phyloP scores from a whole-genome alignment of 1,284 basidiomycete species.

The Fomitopsis pinicola region DNA sequence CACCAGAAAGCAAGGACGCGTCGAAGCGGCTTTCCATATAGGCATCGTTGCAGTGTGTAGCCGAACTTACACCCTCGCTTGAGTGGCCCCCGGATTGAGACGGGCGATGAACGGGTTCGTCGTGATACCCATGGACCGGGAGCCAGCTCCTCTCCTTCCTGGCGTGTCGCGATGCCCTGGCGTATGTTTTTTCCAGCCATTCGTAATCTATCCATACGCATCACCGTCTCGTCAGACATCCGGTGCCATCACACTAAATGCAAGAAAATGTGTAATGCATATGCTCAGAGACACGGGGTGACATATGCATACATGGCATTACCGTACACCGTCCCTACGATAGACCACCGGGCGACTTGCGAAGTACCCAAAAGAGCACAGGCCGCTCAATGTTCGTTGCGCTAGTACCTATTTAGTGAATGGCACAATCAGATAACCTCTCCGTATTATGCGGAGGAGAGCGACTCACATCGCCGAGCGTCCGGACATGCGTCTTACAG shows the following conservation, averaged over 20 bases:
- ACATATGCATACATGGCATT: not conserved
- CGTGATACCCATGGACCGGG: not conserved
- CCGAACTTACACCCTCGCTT: not conserved
- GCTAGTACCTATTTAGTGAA: not conserved
- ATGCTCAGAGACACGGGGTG: not conserved
- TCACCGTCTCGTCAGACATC: too few species aligned
- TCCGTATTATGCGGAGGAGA: not conserved
- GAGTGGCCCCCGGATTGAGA: not conserved
- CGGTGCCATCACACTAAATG: not conserved
- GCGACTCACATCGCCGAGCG: constrained; percentile 8
- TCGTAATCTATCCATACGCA: too few species aligned
- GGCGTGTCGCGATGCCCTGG: too few species aligned
- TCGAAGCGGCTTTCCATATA: not conserved
- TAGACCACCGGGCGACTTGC: not conserved
- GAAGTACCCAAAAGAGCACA: not conserved
- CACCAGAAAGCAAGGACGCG: not conserved
- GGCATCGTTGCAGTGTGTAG: not conserved
- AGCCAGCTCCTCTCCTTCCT: too few species aligned
- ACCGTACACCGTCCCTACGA: not conserved
- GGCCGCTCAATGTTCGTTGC: not conserved
- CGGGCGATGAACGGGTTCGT: not conserved
- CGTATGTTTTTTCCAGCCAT: too few species aligned
- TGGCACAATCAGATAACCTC: not conserved
- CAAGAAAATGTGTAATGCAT: not conserved
- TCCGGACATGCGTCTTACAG: constrained; percentile 9